Conservation (phyloP, 2,329 filamentous ascomycete species). For the Aspergillus carbonarius region DNA sequence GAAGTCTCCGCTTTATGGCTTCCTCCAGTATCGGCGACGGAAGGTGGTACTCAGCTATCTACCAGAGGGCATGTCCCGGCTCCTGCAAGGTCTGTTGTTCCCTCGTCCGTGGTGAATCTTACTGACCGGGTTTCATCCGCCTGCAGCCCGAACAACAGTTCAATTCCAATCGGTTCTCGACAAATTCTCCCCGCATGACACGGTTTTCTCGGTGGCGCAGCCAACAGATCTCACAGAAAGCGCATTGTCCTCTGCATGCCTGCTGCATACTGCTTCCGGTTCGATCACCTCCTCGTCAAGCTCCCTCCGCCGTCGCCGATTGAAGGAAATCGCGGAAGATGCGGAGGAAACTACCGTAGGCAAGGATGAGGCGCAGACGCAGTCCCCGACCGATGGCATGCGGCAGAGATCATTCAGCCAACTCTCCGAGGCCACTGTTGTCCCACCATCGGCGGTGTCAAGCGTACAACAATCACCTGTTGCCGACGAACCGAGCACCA, state of each 20-base stretch:
- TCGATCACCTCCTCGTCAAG: conserved; percentile 83
- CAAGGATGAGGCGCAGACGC: conserved; percentile 45
- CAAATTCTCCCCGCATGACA: conserved; percentile 81
- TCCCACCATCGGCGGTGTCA: conserved; percentile 26
- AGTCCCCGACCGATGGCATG: conserved; percentile 19
- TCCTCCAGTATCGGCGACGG: conserved; percentile 82
- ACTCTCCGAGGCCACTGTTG: conserved; percentile 36
- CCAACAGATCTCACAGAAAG: conserved; percentile 82
- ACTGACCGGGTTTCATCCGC: conserved; percentile 9
- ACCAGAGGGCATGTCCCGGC: conserved; percentile 82
- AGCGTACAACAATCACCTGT: conserved; percentile 16
- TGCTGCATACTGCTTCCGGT: conserved; percentile 80
- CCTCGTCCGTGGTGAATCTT: background rate
- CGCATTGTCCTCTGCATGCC: conserved; percentile 82
- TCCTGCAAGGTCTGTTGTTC: conserved; percentile 74
- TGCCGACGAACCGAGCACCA: conserved; percentile 16
- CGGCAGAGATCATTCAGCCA: conserved; percentile 31
- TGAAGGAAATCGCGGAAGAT: conserved; percentile 94
- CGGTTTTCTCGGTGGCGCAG: conserved; percentile 71
- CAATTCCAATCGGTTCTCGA: conserved; percentile 63
- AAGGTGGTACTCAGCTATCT: conserved; percentile 92
- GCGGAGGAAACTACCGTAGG: conserved; percentile 73
- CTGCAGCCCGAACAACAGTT: conserved; percentile 73
- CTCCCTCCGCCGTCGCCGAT: conserved; percentile 70
- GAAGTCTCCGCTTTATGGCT: conserved; percentile 84